A percentile compares a stretch with the other conserved stretches of the same genome.
Conservation (phyloP, 2,329 filamentous ascomycete genomes). For the Paradendryphiella salina region DNA sequence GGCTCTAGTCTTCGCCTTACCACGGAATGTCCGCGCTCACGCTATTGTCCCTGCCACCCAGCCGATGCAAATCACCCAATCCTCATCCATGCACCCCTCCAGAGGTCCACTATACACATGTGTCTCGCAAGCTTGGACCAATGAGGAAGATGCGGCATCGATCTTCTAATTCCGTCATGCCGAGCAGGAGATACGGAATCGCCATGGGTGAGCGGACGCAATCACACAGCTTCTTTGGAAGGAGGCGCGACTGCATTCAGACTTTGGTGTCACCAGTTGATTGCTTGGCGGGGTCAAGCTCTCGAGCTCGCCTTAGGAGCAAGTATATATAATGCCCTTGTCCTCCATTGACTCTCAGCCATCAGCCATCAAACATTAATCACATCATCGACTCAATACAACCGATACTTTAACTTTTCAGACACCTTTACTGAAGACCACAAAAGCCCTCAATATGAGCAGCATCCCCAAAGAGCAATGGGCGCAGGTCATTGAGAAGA, state of each 20-base stretch:
- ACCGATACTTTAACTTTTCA: neutral
- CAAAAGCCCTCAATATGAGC: conserved; percentile 46
- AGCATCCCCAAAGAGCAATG: conserved; percentile 80
- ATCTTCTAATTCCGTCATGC: conserved; percentile 25
- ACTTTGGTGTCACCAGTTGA: conserved; percentile 10
- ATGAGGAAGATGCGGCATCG: conserved; percentile 2
- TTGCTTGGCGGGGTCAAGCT: conserved; percentile 18
- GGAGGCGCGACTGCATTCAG: conserved; percentile 13
- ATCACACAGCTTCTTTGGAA: conserved; percentile 17
- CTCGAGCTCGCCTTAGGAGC: conserved; percentile 8
- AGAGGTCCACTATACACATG: conserved; percentile 20
- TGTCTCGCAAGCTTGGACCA: conserved; percentile 15
- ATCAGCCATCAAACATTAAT: conserved; percentile 12
- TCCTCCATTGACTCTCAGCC: neutral
- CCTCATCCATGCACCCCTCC: conserved; percentile 28
- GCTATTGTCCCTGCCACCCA: conserved; percentile 29
- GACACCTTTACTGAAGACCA: conserved; percentile 3
- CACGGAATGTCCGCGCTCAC: conserved; percentile 15
- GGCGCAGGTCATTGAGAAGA: conserved; percentile 88
- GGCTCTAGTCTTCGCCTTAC: conserved; percentile 10
- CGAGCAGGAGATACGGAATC: conserved; percentile 25
- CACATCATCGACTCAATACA: conserved; percentile 8
- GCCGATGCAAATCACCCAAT: conserved; percentile 31
- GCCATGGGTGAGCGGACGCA: conserved; percentile 28
- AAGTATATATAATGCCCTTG: conserved; percentile 31